Percentiles rank a stretch among this genome's conserved stretches.
Conservation (phyloP, 495 filamentous ascomycete genomes). For the Hyaloscypha hepaticicola region DNA sequence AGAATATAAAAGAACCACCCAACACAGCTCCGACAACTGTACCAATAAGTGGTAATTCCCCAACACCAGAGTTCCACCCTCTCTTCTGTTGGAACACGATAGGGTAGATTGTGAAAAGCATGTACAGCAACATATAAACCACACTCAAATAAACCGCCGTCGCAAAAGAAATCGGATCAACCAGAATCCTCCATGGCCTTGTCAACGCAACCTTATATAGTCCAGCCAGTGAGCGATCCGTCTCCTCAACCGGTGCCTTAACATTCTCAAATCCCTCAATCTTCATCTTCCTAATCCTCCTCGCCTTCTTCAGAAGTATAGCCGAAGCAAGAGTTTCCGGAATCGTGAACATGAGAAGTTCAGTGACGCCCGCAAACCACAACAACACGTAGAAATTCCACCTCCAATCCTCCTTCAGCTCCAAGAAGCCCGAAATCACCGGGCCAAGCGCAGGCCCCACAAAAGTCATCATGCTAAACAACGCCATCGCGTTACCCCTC, state of each 20-base stretch:
- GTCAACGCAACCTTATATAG: conserved; percentile 52
- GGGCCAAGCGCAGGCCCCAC: conserved; percentile 62
- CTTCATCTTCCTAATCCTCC: conserved; percentile 59
- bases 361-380: conserved; percentile 59
- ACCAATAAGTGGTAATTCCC: conserved; percentile 52
- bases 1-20: conserved; percentile 42
- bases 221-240: conserved; percentile 42
- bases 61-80: conserved; percentile 51
- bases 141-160: conserved; percentile 51
- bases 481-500: conserved; percentile 61
- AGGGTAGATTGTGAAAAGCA: conserved; percentile 56
- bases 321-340: conserved; percentile 80
- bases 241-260: conserved; percentile 39
- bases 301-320: conserved; percentile 74
- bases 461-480: conserved; percentile 70
- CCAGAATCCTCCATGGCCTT: conserved; percentile 39
- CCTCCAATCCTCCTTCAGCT: conserved; percentile 55
- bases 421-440: conserved; percentile 43
- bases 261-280: conserved; percentile 58
- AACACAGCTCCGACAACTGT: conserved; percentile 46
- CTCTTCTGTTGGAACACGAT: conserved; percentile 55
- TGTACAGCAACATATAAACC: conserved; percentile 58
- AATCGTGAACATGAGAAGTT: conserved; percentile 60
- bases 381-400: conserved; percentile 69
- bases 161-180: conserved; percentile 46